Base-by-base conservation (phyloP, 805 yeast species). In the Danielia oregonensis region DNA sequence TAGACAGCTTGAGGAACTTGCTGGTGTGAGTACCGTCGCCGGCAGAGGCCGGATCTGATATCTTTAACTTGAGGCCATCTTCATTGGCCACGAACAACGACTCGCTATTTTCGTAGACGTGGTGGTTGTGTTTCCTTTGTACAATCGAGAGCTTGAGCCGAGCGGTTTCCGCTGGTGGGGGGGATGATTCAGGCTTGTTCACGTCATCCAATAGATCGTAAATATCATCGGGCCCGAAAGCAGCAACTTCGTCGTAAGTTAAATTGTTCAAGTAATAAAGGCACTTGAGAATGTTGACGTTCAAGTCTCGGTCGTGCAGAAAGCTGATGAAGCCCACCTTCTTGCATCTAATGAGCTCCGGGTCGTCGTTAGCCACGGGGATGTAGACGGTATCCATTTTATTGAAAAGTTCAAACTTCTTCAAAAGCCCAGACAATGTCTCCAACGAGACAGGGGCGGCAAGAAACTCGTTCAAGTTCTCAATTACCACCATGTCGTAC, bases 401-500 rank as follows among this genome's bases (percentile, higher is more conserved):
- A 16, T 76, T 74, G 46, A 65, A 74, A 27, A 60, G 43, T 4
- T 54, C 48, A 40, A 84, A 78, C 26, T 74, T 54, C 12, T 54
- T 48, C 3, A 58, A 34, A 17, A 82, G 54, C 19, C 59, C 63
- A 12, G 56, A 58, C 19, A 63, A 48, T 7, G 30, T 25, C 4
- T 24, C 40, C 6, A 40, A 23, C 5, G 31, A 22, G 6, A 33
- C 22, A 4, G 22, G 21, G 30, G 70, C 72, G 24, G 78, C 70
- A 39, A 79, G 76, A 24, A 83, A 62, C 36, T 74, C 74, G 31
- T 68, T 68, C 49, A 73, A 76, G 40, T 74, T 74, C 29, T 72
- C 68, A 9, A 64, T 26, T 4, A 58, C 44, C 1, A 63, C 35
- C 11, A 58, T 49, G 32, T 56, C 59, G 37, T 54, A 52, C 12